phyloP scores from a whole-genome alignment of 805 yeast species.

The Yarrowia deformans region DNA sequence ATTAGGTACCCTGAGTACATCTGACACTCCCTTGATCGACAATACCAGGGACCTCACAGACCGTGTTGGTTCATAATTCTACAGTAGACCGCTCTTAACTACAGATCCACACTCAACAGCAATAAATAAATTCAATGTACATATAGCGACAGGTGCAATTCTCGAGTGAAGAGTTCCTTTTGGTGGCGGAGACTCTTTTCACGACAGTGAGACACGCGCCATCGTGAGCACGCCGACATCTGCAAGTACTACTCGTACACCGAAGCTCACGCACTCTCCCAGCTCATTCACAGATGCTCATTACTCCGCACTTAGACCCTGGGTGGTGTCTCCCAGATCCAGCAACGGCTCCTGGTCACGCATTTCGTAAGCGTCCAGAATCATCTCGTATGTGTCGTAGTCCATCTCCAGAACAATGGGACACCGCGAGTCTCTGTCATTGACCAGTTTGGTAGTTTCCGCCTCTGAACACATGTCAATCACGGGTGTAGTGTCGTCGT shows the following conservation, averaged over 20 bases:
- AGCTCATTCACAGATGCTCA: neutral
- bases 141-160: neutral
- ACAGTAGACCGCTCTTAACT: too few relatives aligned
- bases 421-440: constrained; percentile 15
- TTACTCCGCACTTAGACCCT: constrained; percentile 16
- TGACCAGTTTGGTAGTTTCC: neutral
- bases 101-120: neutral
- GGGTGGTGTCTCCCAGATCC: constrained; percentile 3
- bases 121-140: neutral
- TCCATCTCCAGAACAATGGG: constrained; percentile 26
- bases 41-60: too few relatives aligned
- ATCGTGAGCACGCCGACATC: too few relatives aligned
- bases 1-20: too few relatives aligned
- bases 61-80: too few relatives aligned
- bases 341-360: constrained; percentile 1
- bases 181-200: too few relatives aligned
- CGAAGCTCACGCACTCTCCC: neutral
- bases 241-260: neutral
- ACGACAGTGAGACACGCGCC: too few relatives aligned
- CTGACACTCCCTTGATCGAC: too few relatives aligned
- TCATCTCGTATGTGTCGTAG: constrained; percentile 1
- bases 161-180: too few relatives aligned
- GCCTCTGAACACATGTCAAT: constrained; percentile 18
- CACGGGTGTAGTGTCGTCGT: constrained; percentile 5
- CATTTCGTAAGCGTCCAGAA: constrained; percentile 6